Conservation (phyloP, 441 rosid species). For the Croton laevigatus region DNA sequence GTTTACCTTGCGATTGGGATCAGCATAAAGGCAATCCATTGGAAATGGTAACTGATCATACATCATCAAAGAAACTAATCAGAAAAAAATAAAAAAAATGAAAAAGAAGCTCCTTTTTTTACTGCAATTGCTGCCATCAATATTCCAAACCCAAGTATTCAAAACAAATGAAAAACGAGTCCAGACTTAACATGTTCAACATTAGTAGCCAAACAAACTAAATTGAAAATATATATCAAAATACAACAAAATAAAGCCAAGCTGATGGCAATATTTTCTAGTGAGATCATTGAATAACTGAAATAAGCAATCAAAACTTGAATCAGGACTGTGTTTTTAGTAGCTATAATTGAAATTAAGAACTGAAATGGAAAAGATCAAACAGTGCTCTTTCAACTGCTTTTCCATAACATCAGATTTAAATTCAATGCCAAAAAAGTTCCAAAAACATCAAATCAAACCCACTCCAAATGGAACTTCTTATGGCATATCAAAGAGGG, state of each 20-base stretch:
- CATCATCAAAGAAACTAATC: neutral
- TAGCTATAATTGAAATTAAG: neutral
- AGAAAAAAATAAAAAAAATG: neutral
- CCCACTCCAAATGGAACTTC: neutral
- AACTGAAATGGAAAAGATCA: neutral
- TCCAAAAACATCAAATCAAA: too few relatives aligned
- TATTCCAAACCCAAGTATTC: neutral
- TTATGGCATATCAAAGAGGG: neutral
- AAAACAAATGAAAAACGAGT: neutral
- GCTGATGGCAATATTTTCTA: neutral
- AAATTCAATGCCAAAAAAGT: too few relatives aligned
- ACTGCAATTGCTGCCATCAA: neutral
- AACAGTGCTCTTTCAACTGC: neutral
- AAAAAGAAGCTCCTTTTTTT: neutral
- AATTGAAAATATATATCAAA: neutral
- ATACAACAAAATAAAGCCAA: neutral
- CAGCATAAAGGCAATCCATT: constrained; percentile 80
- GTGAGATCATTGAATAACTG: neutral
- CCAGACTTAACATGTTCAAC: neutral
- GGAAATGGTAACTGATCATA: constrained; percentile 76
- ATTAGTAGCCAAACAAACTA: neutral
- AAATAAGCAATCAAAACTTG: neutral
- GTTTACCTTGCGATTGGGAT: constrained; percentile 78
- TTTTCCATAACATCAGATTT: too few relatives aligned
- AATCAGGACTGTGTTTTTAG: neutral